Conservation (phyloP, 2,329 filamentous ascomycete species). For the Waltergamsia citrina region DNA sequence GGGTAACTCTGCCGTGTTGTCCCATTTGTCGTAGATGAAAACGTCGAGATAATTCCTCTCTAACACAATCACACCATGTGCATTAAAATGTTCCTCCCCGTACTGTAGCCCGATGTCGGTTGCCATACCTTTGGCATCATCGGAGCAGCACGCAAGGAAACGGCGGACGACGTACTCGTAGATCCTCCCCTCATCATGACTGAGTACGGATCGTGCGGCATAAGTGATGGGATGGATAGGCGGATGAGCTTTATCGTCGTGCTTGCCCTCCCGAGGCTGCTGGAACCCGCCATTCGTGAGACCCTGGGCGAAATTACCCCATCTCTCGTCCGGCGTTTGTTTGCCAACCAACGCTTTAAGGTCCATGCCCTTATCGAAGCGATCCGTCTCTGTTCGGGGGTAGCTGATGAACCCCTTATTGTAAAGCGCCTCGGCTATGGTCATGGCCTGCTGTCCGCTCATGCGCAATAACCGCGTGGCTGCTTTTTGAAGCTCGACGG, state of each 20-base stretch:
- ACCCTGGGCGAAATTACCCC: constrained; percentile 72
- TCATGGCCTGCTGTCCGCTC: constrained; percentile 87
- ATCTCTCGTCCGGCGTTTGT: constrained; percentile 65
- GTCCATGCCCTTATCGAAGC: constrained; percentile 86
- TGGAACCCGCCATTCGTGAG: constrained; percentile 70
- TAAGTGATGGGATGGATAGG: constrained; percentile 95
- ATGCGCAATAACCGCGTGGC: constrained; percentile 84
- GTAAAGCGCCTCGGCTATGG: constrained; percentile 76
- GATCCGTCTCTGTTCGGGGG: constrained; percentile 92
- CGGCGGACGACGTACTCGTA: constrained; percentile 90
- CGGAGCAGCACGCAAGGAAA: constrained; percentile 91
- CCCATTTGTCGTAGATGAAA: constrained; percentile 95
- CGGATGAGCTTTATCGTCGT: constrained; percentile 96
- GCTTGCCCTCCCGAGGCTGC: constrained; percentile 69
- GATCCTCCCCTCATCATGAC: constrained; percentile 61
- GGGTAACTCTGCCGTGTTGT: constrained; percentile 74
- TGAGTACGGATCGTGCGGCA: constrained; percentile 54
- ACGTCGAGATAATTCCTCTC: constrained; percentile 92
- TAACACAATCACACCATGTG: constrained; percentile 75
- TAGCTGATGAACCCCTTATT: constrained; percentile 96
- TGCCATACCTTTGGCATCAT: constrained; percentile 79
- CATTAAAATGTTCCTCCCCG: constrained; percentile 72
- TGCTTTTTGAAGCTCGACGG: constrained; percentile 93
- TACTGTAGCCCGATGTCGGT: constrained; percentile 81
- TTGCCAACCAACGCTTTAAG: constrained; percentile 72